Base-by-base conservation (phyloP, 2,329 filamentous ascomycete species). In the Hypoxylon sp. region DNA sequence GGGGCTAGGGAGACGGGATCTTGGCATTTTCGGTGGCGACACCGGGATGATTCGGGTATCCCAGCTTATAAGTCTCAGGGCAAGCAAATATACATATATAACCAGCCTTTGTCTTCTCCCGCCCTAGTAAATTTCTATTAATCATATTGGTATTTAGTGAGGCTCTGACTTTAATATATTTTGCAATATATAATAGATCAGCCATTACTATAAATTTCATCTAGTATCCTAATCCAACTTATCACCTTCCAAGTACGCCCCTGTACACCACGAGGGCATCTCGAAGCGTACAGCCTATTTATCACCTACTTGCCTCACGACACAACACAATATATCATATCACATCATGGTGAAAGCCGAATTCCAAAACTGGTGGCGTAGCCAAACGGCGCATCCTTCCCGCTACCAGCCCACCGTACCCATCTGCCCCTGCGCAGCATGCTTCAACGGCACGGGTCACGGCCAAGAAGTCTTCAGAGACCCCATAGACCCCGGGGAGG, bases 371-470 rank as follows among this genome's bases (percentile, higher is more conserved):
- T 76, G 75, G 75, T 76, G 73, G 74, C 72, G 67, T 31, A 70
- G 56, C 48, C 74, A 77, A 57, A 66, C 74, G 2, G 66, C 64
- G 20, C 72, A 72, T 27, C 67, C 71, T 4, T 71, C 71, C 22
- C 66, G 66, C 22, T 44, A 35, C 2, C 42, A 67, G 25, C 60
- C 67, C 30, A 40, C 69, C 10, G 58, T 71, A 54, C 58, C 74
- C 7, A 73, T 77, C 51, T 77, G 75, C 44, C 73, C 73, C 35
- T 77, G 75, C 40, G 64, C 69, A 17, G 71, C 74, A 22, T 77
- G 75, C 67, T 77, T 75, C 67, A 72, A 74, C 33, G 75, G 74
- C 6, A 71, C 68, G 4, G 61, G 66, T 1, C 67, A 69, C 60
- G 62, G 64, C 20, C 60, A 70, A 53, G 64, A 70, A 11, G 72